Base-by-base conservation (phyloP, 768 basidiomycete species). In the Russula virescens region DNA sequence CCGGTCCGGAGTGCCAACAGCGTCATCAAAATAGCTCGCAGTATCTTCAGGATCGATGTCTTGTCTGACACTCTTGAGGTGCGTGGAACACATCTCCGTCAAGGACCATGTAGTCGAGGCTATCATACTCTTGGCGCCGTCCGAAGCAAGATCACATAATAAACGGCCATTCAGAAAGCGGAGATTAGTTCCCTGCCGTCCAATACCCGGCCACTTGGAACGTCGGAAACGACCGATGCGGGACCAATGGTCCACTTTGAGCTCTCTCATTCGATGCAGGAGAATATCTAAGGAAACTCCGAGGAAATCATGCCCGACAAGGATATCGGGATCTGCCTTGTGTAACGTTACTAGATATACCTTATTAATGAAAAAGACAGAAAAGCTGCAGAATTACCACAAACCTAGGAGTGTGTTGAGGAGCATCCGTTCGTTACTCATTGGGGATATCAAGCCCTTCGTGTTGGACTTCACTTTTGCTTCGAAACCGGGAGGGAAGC, bases 41-140 rank as follows among this genome's bases (percentile, higher is more conserved):
- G 93, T 96, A 70, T 98, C 97, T 65, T 98, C 96, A 0, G 94
- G 88, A 70, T 98, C 96, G 65, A 97, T 94, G 65, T 98, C 97
- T 70, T 97, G 89, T 42, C 97, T 79, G 56, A 89, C 87, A 62
- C 83, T 82, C 65, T 88, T 87, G 65, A 99, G 83, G 72, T 96
- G 89, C 0, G 93, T 90, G 65, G 80, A 83, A 75, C 91, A 94
- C 94, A 99, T 98, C 74, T 99, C 97, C 10, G 92, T 93, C 57
- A 98, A 76, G 2, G 95, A 96, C 97, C 97, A 99, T 1, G 97
- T 98, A 5, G 94, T 98, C 3, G 97, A 98, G 0, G 87, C 76
- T 71, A 99, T 98, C 93, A 98, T 96, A 23, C 90, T 87, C 79
- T 94, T 97, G 16, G 92, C 93, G 35, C 91, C 92, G 67, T 98